phyloP scores from a whole-genome alignment of 805 yeast genomes.

The Starmera caribaea region DNA sequence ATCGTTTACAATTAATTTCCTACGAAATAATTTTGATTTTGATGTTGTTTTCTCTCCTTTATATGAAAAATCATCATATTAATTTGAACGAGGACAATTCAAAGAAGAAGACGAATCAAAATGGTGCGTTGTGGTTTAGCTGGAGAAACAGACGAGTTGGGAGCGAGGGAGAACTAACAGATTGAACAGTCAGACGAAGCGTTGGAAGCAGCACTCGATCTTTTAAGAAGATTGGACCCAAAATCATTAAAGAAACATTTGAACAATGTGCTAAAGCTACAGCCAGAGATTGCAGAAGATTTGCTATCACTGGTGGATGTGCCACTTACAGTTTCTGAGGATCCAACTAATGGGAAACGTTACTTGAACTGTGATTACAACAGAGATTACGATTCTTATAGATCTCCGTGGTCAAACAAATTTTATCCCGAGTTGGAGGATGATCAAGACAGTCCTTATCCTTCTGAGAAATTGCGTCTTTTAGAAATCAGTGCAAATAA shows the following conservation, averaged over 20 bases:
- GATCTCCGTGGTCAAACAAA: constrained; percentile 85
- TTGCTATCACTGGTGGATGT: constrained; percentile 79
- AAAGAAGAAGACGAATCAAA: background rate
- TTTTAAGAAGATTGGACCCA: constrained; percentile 70
- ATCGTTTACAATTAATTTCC: background rate
- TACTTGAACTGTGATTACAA: constrained; percentile 89
- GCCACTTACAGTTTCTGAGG: constrained; percentile 45
- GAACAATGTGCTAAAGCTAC: constrained; percentile 34
- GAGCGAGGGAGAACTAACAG: background rate
- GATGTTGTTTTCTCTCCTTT: background rate
- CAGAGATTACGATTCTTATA: constrained; percentile 84
- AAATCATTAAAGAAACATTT: constrained; percentile 37
- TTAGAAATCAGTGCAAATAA: constrained; percentile 79
- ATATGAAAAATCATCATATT: background rate
- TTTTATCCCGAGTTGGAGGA: constrained; percentile 52
- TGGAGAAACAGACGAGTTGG: background rate
- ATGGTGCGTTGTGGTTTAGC: constrained; percentile 1
- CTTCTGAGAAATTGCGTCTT: constrained; percentile 55
- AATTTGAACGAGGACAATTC: background rate
- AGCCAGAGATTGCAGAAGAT: constrained; percentile 71
- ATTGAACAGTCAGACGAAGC: constrained; percentile 25
- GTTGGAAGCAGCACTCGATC: constrained; percentile 71
- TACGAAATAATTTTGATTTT: background rate
- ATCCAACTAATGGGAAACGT: constrained; percentile 38
- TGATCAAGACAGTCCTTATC: constrained; percentile 64